Evolutionary conservation across 2,329 filamentous ascomycete species (phyloP).

Genomic region (Diaporthe australafricana): DNA sequence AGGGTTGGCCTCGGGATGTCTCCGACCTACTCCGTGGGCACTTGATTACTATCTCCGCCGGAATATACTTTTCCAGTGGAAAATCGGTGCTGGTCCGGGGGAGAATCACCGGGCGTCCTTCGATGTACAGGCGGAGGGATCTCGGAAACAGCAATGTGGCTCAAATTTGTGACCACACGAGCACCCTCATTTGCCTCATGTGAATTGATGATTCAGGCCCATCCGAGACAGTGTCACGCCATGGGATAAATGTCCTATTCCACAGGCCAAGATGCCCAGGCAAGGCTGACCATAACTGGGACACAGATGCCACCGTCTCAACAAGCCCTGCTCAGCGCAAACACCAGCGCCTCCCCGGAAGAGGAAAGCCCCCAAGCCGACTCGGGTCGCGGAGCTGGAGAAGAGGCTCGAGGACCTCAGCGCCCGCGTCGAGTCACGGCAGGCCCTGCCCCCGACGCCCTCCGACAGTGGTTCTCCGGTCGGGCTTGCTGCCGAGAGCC

Average conservation of each 20-base stretch:
- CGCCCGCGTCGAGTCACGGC: conserved; percentile 52
- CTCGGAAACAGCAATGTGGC: no score
- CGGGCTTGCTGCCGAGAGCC: background rate
- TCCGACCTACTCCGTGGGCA: background rate
- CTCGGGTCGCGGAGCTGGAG: conserved; percentile 62
- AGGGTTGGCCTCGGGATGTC: no score
- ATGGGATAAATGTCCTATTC: background rate
- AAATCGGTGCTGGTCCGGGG: background rate
- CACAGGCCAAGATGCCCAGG: no score
- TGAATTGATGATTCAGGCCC: background rate
- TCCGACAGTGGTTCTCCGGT: conserved; percentile 25
- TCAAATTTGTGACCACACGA: background rate
- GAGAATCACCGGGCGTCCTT: background rate
- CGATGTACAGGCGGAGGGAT: background rate
- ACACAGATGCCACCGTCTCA: conserved; percentile 59
- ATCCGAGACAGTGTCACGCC: background rate
- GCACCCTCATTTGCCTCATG: background rate
- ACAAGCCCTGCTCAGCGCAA: conserved; percentile 60
- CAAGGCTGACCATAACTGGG: background rate
- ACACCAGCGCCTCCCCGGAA: conserved; percentile 60
- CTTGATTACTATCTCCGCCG: background rate
- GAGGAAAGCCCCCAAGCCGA: conserved; percentile 60
- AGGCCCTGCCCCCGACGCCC: conserved; percentile 39
- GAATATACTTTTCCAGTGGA: background rate
- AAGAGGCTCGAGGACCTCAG: conserved; percentile 62